Percentiles rank a stretch among this genome's conserved stretches.
These are phyloP conservation scores for Eremothecium coryli DNA, from an alignment of 1,139 yeast genomes.

Conservation along the genomic window DNA sequence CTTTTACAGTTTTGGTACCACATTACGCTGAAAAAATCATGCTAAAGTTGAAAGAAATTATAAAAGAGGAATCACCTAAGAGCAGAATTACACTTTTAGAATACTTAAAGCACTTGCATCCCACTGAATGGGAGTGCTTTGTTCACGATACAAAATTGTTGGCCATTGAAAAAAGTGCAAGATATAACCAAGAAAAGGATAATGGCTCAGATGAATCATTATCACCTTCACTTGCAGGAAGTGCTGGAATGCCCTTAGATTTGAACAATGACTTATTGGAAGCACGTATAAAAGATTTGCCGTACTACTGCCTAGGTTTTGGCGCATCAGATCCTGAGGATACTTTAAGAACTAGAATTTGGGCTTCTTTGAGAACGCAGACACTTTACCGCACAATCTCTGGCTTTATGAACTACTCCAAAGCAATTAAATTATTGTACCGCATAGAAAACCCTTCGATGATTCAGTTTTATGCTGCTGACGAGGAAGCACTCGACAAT, in stretches of 20 bases:
- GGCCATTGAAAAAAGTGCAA: constrained; percentile 27
- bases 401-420: constrained; percentile 63
- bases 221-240: constrained; percentile 2
- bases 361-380: constrained; percentile 76
- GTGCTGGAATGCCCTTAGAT: constrained; percentile 13
- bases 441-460: constrained; percentile 52
- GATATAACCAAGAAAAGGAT: constrained; percentile 13
- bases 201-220: constrained; percentile 10
- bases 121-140: constrained; percentile 69
- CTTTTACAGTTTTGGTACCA: constrained; percentile 77
- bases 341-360: constrained; percentile 59
- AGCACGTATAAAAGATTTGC: constrained; percentile 46
- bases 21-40: constrained; percentile 74
- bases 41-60: constrained; percentile 54
- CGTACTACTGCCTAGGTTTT: constrained; percentile 65
- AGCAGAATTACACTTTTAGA: constrained; percentile 64
- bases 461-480: constrained; percentile 33
- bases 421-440: constrained; percentile 58
- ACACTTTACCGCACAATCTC: constrained; percentile 70
- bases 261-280: constrained; percentile 20
- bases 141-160: constrained; percentile 52
- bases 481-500: constrained; percentile 32
- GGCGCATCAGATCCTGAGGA: constrained; percentile 52
- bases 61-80: constrained; percentile 47
- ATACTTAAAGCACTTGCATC: constrained; percentile 60